Evolutionary conservation across 495 filamentous ascomycete genomes (phyloP).

Genomic region (Glutinoglossum americanum): DNA sequence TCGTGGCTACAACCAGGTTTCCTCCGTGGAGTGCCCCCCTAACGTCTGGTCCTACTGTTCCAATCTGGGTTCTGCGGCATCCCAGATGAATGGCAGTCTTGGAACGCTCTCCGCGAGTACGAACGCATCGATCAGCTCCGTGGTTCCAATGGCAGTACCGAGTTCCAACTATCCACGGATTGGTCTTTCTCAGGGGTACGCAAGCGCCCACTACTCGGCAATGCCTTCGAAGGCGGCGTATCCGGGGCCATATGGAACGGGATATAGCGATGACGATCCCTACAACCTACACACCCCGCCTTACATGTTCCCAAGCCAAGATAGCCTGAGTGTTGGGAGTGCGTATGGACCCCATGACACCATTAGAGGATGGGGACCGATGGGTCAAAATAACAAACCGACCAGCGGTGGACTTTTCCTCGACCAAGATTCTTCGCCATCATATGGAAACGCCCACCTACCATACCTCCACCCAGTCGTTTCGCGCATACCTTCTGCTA

Average conservation of each 20-base stretch:
- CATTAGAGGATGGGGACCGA: conserved; percentile 3
- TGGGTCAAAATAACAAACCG: not conserved
- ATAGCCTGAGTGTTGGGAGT: not conserved
- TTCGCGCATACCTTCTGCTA: not conserved
- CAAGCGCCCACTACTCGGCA: not conserved
- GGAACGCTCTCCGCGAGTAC: conserved; percentile 1
- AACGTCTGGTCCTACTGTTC: conserved; percentile 1
- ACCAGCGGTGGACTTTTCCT: conserved; percentile 1
- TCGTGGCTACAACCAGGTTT: conserved; percentile 5
- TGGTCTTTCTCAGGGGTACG: not conserved
- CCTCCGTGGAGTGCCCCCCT: not conserved
- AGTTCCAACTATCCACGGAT: not conserved
- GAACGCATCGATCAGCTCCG: not conserved
- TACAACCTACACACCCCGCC: not conserved
- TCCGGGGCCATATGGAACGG: not conserved
- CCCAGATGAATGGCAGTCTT: not conserved
- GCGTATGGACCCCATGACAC: conserved; percentile 4
- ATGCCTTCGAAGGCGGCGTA: not conserved
- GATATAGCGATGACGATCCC: not conserved
- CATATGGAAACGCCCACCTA: not conserved
- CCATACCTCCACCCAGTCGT: not conserved
- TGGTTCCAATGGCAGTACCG: not conserved
- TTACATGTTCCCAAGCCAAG: conserved; percentile 1
- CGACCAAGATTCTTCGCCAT: conserved; percentile 1
- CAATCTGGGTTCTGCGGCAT: not conserved